These are phyloP conservation scores for Arthrobotrys sphaeroides DNA, from an alignment of 2,329 filamentous ascomycete species.

Conservation along the genomic window DNA sequence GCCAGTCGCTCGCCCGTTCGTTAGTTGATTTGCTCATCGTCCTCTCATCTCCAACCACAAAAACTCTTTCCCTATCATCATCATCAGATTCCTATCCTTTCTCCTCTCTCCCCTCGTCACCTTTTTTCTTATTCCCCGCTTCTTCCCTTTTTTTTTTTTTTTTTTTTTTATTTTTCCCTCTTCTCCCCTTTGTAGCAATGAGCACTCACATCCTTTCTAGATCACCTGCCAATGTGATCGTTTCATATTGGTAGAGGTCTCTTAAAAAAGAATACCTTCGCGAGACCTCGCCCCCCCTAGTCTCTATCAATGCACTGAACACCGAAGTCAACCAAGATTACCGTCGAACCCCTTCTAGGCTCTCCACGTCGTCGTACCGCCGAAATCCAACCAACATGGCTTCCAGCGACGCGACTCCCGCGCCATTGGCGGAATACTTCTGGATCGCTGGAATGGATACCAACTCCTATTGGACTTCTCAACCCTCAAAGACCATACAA, in stretches of 20 bases:
- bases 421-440: constrained; percentile 77
- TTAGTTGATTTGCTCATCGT: neutral
- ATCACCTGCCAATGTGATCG: constrained; percentile 29
- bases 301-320: constrained; percentile 31
- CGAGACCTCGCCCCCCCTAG: constrained; percentile 21
- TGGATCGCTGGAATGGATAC: constrained; percentile 78
- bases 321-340: constrained; percentile 3
- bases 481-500: constrained; percentile 59
- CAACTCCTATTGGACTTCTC: constrained; percentile 70
- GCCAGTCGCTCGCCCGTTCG: neutral
- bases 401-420: constrained; percentile 64
- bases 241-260: constrained; percentile 26
- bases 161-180: neutral
- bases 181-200: neutral
- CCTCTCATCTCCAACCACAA: neutral
- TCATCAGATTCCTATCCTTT: too few species aligned
- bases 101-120: neutral
- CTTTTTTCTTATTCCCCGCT: neutral
- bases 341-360: constrained; percentile 7
- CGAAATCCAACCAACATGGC: constrained; percentile 23
- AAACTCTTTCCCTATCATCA: neutral
- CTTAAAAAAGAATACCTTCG: constrained; percentile 21
- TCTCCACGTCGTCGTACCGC: neutral
- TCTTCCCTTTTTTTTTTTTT: neutral
- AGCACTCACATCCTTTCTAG: constrained; percentile 26